Evolutionary conservation across 2,329 filamentous ascomycete genomes (phyloP).

Genomic region (Ploettnerulaceae sp.): DNA sequence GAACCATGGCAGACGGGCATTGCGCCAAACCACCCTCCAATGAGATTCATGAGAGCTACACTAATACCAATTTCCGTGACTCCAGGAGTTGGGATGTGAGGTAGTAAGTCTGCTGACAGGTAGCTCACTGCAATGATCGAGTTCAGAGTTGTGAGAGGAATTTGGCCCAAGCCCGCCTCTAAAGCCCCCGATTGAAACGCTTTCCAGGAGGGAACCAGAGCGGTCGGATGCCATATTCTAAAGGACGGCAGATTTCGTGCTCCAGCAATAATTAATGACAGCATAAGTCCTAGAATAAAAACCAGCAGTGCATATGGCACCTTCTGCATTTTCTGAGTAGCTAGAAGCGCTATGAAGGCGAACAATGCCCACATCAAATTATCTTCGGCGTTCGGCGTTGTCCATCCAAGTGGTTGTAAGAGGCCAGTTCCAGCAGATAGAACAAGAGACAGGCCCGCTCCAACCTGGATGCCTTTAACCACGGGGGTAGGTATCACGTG

Average conservation of each 20-base stretch:
- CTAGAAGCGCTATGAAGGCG: constrained; percentile 66
- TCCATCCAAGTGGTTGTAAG: constrained; percentile 65
- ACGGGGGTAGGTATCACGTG: constrained; percentile 70
- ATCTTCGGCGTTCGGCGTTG: constrained; percentile 60
- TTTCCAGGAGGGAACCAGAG: constrained; percentile 40
- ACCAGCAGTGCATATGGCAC: constrained; percentile 76
- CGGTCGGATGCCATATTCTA: constrained; percentile 54
- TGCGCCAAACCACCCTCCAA: constrained; percentile 84
- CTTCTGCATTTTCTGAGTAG: constrained; percentile 57
- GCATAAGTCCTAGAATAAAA: constrained; percentile 61
- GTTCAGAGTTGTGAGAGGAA: constrained; percentile 88
- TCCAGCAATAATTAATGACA: constrained; percentile 50
- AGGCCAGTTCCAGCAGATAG: constrained; percentile 69
- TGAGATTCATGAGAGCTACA: constrained; percentile 76
- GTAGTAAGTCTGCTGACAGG: constrained; percentile 72
- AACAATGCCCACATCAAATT: constrained; percentile 73
- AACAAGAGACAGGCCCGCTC: constrained; percentile 78
- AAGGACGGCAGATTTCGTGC: constrained; percentile 45
- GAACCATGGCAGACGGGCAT: constrained; percentile 96
- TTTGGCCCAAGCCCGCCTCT: constrained; percentile 63
- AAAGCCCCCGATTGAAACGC: constrained; percentile 50
- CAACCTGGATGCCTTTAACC: constrained; percentile 91
- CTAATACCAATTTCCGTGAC: constrained; percentile 77
- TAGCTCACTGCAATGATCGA: constrained; percentile 85
- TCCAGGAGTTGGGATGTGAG: constrained; percentile 60